Evolutionary conservation across 2,329 filamentous ascomycete species (phyloP).

Genomic region (Hypomyces perniciosus): DNA sequence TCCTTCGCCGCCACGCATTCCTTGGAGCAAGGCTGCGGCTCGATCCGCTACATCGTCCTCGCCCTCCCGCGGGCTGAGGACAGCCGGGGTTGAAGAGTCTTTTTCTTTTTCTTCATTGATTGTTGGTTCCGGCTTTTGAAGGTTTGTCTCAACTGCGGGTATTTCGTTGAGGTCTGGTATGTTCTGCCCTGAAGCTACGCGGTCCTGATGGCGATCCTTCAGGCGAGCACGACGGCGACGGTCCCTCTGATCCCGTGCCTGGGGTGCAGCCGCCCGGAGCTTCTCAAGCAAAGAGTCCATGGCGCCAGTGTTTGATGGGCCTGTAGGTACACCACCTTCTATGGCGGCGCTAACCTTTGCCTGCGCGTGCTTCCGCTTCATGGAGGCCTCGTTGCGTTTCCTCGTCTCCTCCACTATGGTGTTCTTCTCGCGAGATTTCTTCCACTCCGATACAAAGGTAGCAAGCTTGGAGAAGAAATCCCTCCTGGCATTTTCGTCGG

Average conservation of each 20-base stretch:
- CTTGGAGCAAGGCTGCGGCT: slow-evolving; percentile 76
- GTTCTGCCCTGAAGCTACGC: slow-evolving; percentile 81
- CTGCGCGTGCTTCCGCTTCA: slow-evolving; percentile 83
- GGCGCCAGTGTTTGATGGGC: slow-evolving; percentile 72
- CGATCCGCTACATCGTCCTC: slow-evolving; percentile 77
- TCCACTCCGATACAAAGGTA: slow-evolving; percentile 87
- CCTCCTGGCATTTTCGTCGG: slow-evolving; percentile 84
- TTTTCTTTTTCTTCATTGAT: slow-evolving; percentile 40
- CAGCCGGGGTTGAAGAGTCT: slow-evolving; percentile 38
- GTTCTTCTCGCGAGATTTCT: slow-evolving; percentile 94
- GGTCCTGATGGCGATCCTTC: slow-evolving; percentile 85
- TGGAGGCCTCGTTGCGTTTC: slow-evolving; percentile 80
- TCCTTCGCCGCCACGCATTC: slow-evolving; percentile 65
- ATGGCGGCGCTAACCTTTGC: slow-evolving; percentile 45
- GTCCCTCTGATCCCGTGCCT: slow-evolving; percentile 83
- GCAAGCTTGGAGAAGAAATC: slow-evolving; percentile 96
- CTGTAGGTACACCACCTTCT: slow-evolving; percentile 46
- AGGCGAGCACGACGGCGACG: slow-evolving; percentile 78
- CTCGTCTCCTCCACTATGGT: slow-evolving; percentile 71
- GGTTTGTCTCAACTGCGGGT: slow-evolving; percentile 45
- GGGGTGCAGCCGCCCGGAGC: slow-evolving; percentile 83
- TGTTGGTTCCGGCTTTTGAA: slow-evolving; percentile 29
- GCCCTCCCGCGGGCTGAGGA: slow-evolving; percentile 39
- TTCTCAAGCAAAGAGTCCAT: slow-evolving; percentile 97
- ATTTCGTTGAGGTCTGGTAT: slow-evolving; percentile 66